phyloP scores from a whole-genome alignment of 139 green algal genomes.

The Marvania coccoides region DNA sequence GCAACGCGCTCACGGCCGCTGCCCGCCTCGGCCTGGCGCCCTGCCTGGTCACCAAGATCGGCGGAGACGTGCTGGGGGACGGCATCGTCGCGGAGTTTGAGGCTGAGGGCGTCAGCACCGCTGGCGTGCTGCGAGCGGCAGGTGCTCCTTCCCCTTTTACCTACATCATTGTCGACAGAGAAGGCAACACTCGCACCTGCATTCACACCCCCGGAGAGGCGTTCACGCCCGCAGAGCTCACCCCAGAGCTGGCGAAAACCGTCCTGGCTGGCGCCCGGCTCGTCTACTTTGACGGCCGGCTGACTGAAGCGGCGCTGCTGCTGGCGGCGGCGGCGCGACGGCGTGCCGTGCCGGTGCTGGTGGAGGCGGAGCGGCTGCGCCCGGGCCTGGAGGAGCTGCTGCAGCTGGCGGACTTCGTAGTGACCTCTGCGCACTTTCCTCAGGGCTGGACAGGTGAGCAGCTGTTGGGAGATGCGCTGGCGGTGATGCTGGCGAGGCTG shows the following conservation, averaged over 20 bases:
- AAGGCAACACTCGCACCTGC: slow-evolving; percentile 82
- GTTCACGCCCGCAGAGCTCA: slow-evolving; percentile 60
- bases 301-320: slow-evolving; percentile 79
- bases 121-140: slow-evolving; percentile 47
- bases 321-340: slow-evolving; percentile 57
- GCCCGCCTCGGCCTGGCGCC: slow-evolving; percentile 73
- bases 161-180: slow-evolving; percentile 92
- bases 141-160: slow-evolving; percentile 86
- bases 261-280: slow-evolving; percentile 52
- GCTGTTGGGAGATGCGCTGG: slow-evolving; percentile 60
- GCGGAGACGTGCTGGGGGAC: slow-evolving; percentile 69
- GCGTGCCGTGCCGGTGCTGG: slow-evolving; percentile 62
- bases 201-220: slow-evolving; percentile 86
- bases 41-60: slow-evolving; percentile 80
- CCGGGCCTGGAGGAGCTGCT: slow-evolving; percentile 72
- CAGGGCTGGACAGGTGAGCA: slow-evolving; percentile 58
- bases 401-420: slow-evolving; percentile 66
- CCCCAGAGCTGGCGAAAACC: slow-evolving; percentile 1
- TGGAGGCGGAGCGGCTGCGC: slow-evolving; percentile 84
- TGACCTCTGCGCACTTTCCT: slow-evolving; percentile 80
- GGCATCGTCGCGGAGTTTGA: slow-evolving; percentile 79
- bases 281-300: slow-evolving; percentile 89
- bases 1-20: slow-evolving; percentile 87
- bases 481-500: slow-evolving; percentile 49
- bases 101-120: slow-evolving; percentile 74